Evolutionary conservation across 345 rosid species (phyloP).

Genomic region (Aethionema arabicum): DNA sequence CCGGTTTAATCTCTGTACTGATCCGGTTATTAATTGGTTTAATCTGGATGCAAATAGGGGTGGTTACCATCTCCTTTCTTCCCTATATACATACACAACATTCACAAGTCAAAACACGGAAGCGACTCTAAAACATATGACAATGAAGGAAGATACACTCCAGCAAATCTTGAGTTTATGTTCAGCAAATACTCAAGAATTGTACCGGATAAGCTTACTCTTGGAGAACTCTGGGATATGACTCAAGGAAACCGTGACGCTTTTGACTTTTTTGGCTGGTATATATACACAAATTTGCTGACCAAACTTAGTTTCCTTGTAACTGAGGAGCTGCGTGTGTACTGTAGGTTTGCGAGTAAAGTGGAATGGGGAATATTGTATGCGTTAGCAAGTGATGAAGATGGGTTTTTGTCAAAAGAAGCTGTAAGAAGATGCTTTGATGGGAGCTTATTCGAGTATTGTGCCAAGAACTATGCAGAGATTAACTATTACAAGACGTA

Average conservation of each 20-base stretch:
- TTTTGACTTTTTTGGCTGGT: constrained; percentile 71
- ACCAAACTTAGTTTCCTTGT: no score
- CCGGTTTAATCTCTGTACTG: neutral
- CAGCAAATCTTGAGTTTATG: constrained; percentile 57
- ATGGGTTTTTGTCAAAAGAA: constrained; percentile 69
- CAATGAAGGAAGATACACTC: constrained; percentile 74
- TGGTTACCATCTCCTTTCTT: constrained; percentile 80
- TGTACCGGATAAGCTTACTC: constrained; percentile 55
- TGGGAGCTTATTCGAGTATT: constrained; percentile 78
- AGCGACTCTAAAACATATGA: constrained; percentile 68
- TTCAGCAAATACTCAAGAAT: constrained; percentile 78
- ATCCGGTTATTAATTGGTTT: neutral
- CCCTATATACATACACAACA: constrained; percentile 68
- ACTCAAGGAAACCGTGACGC: constrained; percentile 64
- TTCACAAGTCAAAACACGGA: constrained; percentile 76
- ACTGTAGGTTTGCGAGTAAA: constrained; percentile 59
- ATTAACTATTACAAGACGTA: constrained; percentile 19
- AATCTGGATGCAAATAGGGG: constrained; percentile 38
- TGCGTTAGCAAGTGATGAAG: constrained; percentile 66
- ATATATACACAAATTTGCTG: no score
- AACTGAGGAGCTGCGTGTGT: neutral
- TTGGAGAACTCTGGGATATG: constrained; percentile 75
- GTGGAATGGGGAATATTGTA: constrained; percentile 63
- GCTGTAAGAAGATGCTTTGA: constrained; percentile 73
- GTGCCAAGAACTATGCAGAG: constrained; percentile 43